Evolutionary conservation across 2,329 filamentous ascomycete genomes (phyloP), one percentile per base, ranked within the genome.

Genomic region (Thermoascus crustaceus): DNA sequence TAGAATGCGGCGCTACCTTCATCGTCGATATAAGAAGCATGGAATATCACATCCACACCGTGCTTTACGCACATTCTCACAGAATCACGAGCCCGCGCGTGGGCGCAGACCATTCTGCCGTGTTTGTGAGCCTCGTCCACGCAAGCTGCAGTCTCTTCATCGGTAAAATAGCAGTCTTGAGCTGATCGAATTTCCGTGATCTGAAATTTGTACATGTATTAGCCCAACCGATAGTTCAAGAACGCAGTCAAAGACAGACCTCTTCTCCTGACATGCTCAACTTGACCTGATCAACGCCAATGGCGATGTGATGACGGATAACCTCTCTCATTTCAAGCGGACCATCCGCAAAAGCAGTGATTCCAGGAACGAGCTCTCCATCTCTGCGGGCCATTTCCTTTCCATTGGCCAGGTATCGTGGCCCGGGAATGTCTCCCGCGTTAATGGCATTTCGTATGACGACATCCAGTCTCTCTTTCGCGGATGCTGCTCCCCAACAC

Each of bases 381-480:
- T 63, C 64, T 11, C 52, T 50, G 4, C 54, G 48, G 2, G 67
- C 64, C 35, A 73, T 70, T 44, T 73, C 69, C 39, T 66, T 61
- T 0, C 61, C 65, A 43, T 71, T 73, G 1, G 68, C 66, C 0
- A 72, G 54, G 35, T 59, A 68, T 10, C 68, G 53, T 3, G 68
- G 69, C 1, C 68, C 69, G 1, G 68, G 65, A 4, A 72, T 61
- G 34, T 64, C 52, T 0, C 68, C 70, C 1, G 57, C 56, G 21
- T 72, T 71, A 41, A 73, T 72, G 0, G 63, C 66, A 43, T 72
- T 60, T 19, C 68, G 52, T 27, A 72, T 60, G 2, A 69, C 69
- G 9, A 64, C 44, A 39, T 72, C 69, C 0, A 70, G 52, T 7
- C 66, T 51, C 7, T 65, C 57, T 35, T 69, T 66, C 1, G 67